Percentiles rank a stretch among this genome's conserved stretches.
These are phyloP conservation scores for Beauveria rudraprayagi DNA, from an alignment of 2,329 filamentous ascomycete species.

Conservation along the genomic window DNA sequence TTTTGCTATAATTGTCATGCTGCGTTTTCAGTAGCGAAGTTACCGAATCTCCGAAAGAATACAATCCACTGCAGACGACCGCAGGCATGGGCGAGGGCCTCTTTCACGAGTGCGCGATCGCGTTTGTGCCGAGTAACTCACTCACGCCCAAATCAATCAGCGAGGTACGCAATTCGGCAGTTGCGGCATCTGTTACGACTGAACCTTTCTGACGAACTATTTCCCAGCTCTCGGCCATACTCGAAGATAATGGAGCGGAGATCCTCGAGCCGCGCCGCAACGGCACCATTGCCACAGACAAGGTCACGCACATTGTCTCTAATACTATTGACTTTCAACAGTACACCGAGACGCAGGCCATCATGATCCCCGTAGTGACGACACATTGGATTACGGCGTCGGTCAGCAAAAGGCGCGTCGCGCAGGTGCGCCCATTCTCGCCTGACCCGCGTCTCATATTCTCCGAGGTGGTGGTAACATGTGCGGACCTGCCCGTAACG, in stretches of 20 bases:
- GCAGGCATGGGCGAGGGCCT: slow-evolving; percentile 25
- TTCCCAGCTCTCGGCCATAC: slow-evolving; percentile 32
- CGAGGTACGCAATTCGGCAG: slow-evolving; percentile 24
- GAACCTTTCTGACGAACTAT: background rate
- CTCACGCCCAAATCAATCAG: slow-evolving; percentile 33
- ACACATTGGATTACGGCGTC: slow-evolving; percentile 72
- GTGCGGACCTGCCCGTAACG: slow-evolving; percentile 72
- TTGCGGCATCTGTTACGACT: too few species aligned
- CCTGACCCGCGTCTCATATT: slow-evolving; percentile 90
- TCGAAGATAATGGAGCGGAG: slow-evolving; percentile 42
- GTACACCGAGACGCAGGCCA: slow-evolving; percentile 64
- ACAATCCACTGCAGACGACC: background rate
- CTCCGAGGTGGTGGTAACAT: slow-evolving; percentile 73
- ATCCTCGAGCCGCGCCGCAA: slow-evolving; percentile 40
- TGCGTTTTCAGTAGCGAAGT: background rate
- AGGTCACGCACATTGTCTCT: slow-evolving; percentile 51
- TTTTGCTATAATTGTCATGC: background rate
- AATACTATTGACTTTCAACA: slow-evolving; percentile 87
- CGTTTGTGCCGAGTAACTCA: slow-evolving; percentile 36
- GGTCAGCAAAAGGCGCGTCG: slow-evolving; percentile 59
- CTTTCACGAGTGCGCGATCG: slow-evolving; percentile 36
- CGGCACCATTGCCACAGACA: slow-evolving; percentile 38
- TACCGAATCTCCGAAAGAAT: too few species aligned
- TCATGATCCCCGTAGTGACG: slow-evolving; percentile 77
- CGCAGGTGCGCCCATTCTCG: slow-evolving; percentile 75